Percentiles rank a stretch among this genome's conserved stretches.
Conservation (phyloP, 352 stramenopile genomes). For the Globisporangium polare region DNA sequence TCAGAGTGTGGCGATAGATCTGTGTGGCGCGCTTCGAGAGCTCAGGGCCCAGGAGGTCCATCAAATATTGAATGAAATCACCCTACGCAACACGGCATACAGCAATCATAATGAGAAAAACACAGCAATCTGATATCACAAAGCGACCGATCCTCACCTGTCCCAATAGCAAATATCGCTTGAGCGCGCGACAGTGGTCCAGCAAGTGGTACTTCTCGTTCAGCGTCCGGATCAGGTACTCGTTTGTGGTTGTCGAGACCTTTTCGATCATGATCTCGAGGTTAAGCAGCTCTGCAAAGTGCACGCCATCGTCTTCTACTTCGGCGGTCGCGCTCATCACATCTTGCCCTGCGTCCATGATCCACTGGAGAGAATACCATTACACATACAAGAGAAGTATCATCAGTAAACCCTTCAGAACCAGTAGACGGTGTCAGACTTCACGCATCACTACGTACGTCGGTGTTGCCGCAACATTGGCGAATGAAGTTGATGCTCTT, state of each 20-base stretch:
- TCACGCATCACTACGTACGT: conserved; percentile 37
- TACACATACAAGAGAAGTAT: no score
- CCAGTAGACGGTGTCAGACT: background rate
- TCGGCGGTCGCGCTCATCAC: conserved; percentile 38
- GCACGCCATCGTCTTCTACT: conserved; percentile 49
- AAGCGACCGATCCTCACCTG: conserved; percentile 53
- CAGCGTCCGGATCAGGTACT: conserved; percentile 90
- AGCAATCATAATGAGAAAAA: background rate
- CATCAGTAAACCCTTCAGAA: no score
- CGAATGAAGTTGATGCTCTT: conserved; percentile 99
- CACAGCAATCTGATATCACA: no score
- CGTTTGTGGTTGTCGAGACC: conserved; percentile 80
- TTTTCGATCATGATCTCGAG: conserved; percentile 77
- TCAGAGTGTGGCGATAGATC: conserved; percentile 95
- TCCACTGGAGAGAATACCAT: conserved; percentile 57
- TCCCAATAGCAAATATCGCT: conserved; percentile 97
- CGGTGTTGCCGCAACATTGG: conserved; percentile 90
- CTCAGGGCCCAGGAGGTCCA: conserved; percentile 91
- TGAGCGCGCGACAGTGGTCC: conserved; percentile 94
- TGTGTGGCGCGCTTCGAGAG: conserved; percentile 86
- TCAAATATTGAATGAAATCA: conserved; percentile 97
- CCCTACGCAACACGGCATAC: conserved; percentile 43
- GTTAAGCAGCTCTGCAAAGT: conserved; percentile 67
- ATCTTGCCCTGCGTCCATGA: conserved; percentile 61
- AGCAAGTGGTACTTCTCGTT: conserved; percentile 93